Percentiles rank a stretch among this genome's conserved stretches.
Conservation (phyloP, 441 rosid species). For the Erodium texanum region DNA sequence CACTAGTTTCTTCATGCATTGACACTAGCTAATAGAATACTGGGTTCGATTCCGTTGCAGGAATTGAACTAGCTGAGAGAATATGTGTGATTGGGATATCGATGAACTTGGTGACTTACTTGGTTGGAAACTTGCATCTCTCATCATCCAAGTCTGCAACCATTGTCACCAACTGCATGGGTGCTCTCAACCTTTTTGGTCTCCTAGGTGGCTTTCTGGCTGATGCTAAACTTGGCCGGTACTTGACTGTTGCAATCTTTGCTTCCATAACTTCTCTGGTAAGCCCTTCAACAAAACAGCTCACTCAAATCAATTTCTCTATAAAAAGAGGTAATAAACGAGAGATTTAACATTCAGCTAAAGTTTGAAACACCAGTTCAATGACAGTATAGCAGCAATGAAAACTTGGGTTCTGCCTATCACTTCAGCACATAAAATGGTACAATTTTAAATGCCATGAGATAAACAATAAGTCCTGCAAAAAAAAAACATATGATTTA, state of each 20-base stretch:
- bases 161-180: slow-evolving; percentile 80
- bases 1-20: not conserved
- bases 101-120: slow-evolving; percentile 82
- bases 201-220: slow-evolving; percentile 88
- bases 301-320: not conserved
- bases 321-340: not conserved
- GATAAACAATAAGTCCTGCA: not conserved
- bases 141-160: slow-evolving; percentile 73
- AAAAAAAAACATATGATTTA: not conserved
- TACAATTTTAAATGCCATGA: not conserved
- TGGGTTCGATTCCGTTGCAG: slow-evolving; percentile 25
- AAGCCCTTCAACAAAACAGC: slow-evolving; percentile 11
- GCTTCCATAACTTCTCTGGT: slow-evolving; percentile 61
- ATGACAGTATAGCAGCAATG: not conserved
- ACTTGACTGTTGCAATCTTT: slow-evolving; percentile 57
- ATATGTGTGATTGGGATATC: slow-evolving; percentile 82
- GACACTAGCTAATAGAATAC: not conserved
- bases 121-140: slow-evolving; percentile 67
- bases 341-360: not conserved
- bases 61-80: slow-evolving; percentile 78
- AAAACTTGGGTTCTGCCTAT: not conserved
- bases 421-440: not conserved
- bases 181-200: slow-evolving; percentile 72
- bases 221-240: slow-evolving; percentile 83
- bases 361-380: not conserved